Percentiles rank a stretch among this genome's conserved stretches.
Evolutionary conservation across 2,329 filamentous ascomycete species (phyloP).

Genomic region (Fusarium sp.): DNA sequence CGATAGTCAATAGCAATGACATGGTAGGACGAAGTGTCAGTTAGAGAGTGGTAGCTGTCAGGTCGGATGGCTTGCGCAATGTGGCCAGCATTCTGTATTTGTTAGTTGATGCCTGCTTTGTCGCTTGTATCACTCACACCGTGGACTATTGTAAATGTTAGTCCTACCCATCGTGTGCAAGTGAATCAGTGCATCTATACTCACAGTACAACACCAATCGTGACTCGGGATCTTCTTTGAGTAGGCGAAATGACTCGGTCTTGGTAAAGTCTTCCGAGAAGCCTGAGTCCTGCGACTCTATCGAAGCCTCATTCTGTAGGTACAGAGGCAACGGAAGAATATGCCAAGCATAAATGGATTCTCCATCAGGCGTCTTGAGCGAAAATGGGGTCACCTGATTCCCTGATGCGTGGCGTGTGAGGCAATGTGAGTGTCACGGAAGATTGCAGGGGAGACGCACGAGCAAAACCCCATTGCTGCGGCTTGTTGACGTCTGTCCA

Average conservation of each 20-base stretch:
- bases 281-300: slow-evolving; percentile 66
- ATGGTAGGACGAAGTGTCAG: slow-evolving; percentile 80
- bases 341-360: slow-evolving; percentile 90
- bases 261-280: slow-evolving; percentile 66
- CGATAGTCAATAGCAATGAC: slow-evolving; percentile 92
- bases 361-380: slow-evolving; percentile 78
- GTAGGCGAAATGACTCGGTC: slow-evolving; percentile 69
- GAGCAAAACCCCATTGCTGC: slow-evolving; percentile 87
- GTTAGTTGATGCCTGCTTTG: slow-evolving; percentile 29
- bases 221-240: slow-evolving; percentile 73
- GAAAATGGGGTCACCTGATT: slow-evolving; percentile 92
- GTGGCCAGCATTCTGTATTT: slow-evolving; percentile 81
- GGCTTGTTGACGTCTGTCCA: slow-evolving; percentile 81
- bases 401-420: slow-evolving; percentile 59
- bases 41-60: slow-evolving; percentile 80
- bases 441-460: slow-evolving; percentile 58
- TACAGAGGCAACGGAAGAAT: slow-evolving; percentile 85
- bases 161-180: background rate
- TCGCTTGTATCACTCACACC: slow-evolving; percentile 62
- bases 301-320: slow-evolving; percentile 73
- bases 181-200: slow-evolving; percentile 38
- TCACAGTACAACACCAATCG: slow-evolving; percentile 74
- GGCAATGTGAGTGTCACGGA: background rate
- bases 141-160: slow-evolving; percentile 62
- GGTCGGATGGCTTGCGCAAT: slow-evolving; percentile 83